Evolutionary conservation across 2,329 filamentous ascomycete species (phyloP), one percentile per base, ranked within the genome.

Genomic region (Microdochium nivale): DNA sequence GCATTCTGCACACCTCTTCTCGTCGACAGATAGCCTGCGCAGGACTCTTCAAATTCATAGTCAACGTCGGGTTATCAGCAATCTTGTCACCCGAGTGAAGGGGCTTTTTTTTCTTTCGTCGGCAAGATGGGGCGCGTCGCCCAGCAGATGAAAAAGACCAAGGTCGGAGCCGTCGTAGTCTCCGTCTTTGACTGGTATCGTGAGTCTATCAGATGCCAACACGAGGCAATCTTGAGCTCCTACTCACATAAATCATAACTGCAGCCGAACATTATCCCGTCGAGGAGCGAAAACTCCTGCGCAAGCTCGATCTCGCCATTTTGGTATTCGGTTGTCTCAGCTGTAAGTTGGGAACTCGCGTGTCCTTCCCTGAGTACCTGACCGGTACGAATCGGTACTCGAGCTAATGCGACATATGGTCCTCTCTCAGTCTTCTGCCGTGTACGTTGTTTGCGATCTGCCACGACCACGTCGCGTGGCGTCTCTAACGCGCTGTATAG

Each of bases 141-240:
- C 11, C 21, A 40, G n/a, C 24, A 49, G 11, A 21, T 56, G 25
- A 61, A 60, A 52, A 49, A 53, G 47, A 61, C 56, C 51, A 58
- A 54, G n/a, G 57, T 61, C 25, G 58, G 51, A 21, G 56, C 54
- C 14, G 60, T 63, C 24, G 51, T 63, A 2, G 14, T 62, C 3
- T 62, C 60, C 3, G 61, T 63, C 16, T 63, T 63, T 52, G 60
- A 63, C 51, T 63, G 60, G 61, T 63, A 63, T 33, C 60, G 60
- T 63, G 47, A 49, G 59, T 60, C 21, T 2, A 32, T 7, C 16
- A 30, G 27, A 5, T 23, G n/a, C n/a, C n/a, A 23, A 13, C 3
- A 46, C 10, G 14, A 8, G 3, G 9, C 23, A 1, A 13, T n/a
- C n/a, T 14, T 14, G 52, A n/a, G 21, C 48, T 43, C 16, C 33